Evolutionary conservation across 2,329 filamentous ascomycete genomes (phyloP).

Genomic region (Alternaria incomplexa): DNA sequence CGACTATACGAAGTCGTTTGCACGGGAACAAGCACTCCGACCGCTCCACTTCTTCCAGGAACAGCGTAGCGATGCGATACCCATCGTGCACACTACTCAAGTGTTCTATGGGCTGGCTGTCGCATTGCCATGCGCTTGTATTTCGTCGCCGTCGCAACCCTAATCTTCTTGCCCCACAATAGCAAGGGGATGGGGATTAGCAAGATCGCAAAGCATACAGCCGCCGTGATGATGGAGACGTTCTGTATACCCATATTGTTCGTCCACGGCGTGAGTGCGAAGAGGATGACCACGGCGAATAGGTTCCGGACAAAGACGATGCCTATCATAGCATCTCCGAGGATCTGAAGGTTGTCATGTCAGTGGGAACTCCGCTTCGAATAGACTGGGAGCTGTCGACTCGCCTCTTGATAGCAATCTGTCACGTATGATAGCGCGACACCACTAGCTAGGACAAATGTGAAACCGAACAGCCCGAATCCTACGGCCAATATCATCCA

Average conservation of each 20-base stretch:
- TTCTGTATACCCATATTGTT: slow-evolving; percentile 47
- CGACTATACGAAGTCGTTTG: rapidly evolving
- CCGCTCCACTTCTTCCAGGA: neutral
- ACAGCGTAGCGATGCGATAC: neutral
- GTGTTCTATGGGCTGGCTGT: slow-evolving; percentile 14
- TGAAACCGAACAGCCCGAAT: slow-evolving; percentile 48
- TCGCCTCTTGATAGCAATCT: slow-evolving; percentile 37
- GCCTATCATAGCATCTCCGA: slow-evolving; percentile 55
- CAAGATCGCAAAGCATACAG: slow-evolving; percentile 43
- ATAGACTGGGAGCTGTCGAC: neutral
- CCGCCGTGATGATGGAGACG: slow-evolving; percentile 51
- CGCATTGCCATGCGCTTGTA: slow-evolving; percentile 18
- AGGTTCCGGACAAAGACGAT: slow-evolving; percentile 55
- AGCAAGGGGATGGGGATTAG: slow-evolving; percentile 19
- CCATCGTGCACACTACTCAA: neutral
- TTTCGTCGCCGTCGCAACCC: slow-evolving; percentile 14
- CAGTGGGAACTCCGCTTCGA: neutral
- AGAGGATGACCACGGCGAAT: slow-evolving; percentile 55
- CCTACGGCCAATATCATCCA: slow-evolving; percentile 46
- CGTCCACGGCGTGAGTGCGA: slow-evolving; percentile 54
- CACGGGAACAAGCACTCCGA: neutral
- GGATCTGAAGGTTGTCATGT: slow-evolving; percentile 34
- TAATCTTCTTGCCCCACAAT: slow-evolving; percentile 19
- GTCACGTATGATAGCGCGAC: slow-evolving; percentile 51
- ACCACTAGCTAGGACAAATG: slow-evolving; percentile 39